Evolutionary conservation across 306 rosid genomes (phyloP), one percentile per base, ranked within the genome.

Genomic region (Benincasa hispida): DNA sequence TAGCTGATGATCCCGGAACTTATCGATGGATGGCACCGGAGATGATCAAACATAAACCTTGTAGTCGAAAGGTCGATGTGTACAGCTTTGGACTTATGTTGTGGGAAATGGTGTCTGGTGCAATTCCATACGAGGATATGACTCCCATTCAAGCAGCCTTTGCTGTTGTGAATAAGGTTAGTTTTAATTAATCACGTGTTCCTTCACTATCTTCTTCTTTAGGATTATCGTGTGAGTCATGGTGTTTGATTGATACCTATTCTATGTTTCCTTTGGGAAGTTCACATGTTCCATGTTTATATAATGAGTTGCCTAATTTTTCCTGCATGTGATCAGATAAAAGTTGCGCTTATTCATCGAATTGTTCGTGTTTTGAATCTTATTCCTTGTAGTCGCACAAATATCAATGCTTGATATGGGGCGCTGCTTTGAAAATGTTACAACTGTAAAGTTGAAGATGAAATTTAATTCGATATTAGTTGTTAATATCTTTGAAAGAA

Each of bases 11-110:
- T 67, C 96, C 98, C 10, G 99, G 99, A 21, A 95, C 99, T 13
- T 95, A 88, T 62, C 88, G 99, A 4, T 95, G 99, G 99, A 95
- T 95, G 99, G 99, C 99, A 53, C 99, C 99, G 0, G 99, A 95
- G 88, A 89, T 95, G 99, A 95, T 95, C 85, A 92, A 87, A 81
- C 92, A 87, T 30, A 92, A 92, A 81, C 79, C 91, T 35, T 92
- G 91, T 2, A 91, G 96, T 56, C 86, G 86, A 80, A 95, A 89
- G 83, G 99, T 92, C 10, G 99, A 95, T 41, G 98, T 95, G 51
- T 92, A 95, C 80, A 86, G 98, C 81, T 95, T 92, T 76, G 99
- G 98, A 61, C 96, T 95, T 17, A 87, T 95, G 65, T 76, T 95
- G 77, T 95, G 98, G 96, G 99, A 95, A 82, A 75, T 95, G 95